Evolutionary conservation across 2,329 filamentous ascomycete genomes (phyloP), one percentile per base, ranked within the genome.

Genomic region (Lithohypha guttulata): DNA sequence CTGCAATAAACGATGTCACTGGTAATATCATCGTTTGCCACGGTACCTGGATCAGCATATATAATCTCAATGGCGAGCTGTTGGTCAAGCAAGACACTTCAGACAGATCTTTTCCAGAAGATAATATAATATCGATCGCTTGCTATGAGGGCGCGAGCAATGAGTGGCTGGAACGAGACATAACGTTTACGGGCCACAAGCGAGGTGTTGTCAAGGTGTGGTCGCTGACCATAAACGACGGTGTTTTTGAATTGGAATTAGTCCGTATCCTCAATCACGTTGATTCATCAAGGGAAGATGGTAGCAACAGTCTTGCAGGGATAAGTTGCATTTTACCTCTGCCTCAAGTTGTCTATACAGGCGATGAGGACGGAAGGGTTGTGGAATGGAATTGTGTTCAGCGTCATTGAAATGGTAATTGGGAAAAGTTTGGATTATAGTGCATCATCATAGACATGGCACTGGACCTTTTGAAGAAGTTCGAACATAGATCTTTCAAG

Each of bases 131-230:
- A 34, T 78, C 81, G 1, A 91, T 86, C 47, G 84, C 87, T 2
- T 94, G 94, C 59, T 96, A 96, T 61, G 87, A 96, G 58, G 89
- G 89, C 0, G 73, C 78, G 0, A 81, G 80, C 2, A 91, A 86
- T 51, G 91, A 96, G 61, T 96, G 87, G 84, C 69, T 94, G 3
- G 84, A 93, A 60, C 79, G 81, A 39, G 79, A 81, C 44, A 68
- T 98, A 29, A 66, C 96, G 25, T 87, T 98, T 48, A 96, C 89
- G 0, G 91, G 91, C 0, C 91, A 96, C 56, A 71, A 75, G 47
- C 70, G 79, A 36, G 91, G 91, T 0, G 71, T 86, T 10, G 87
- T 93, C 22, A 93, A 93, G 53, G 77, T 83, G 14, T 82, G 80
- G 45, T 46, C 31, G 31, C 43, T 47, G 36, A 35, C 44, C 15